These are phyloP conservation scores for Ceratocystis alfenasii DNA, from an alignment of 2,329 filamentous ascomycete genomes.

Conservation along the genomic window DNA sequence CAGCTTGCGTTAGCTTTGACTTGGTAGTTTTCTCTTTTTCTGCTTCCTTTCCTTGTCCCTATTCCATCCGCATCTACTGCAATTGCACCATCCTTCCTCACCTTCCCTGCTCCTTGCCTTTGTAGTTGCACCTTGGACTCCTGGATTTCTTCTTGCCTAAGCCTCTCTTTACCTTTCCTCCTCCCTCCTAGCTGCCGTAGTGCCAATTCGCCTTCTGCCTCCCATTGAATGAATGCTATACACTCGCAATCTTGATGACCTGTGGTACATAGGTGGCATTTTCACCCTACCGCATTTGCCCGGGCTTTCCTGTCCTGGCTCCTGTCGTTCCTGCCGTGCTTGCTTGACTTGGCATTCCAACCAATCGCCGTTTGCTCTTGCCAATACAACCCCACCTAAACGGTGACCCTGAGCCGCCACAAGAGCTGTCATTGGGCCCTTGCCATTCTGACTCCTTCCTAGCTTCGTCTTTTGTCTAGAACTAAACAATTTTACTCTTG, in stretches of 20 bases:
- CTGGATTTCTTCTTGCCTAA: neutral
- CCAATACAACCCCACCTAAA: conserved; percentile 10
- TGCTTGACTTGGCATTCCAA: neutral
- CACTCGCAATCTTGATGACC: too few species aligned
- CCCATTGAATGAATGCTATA: too few species aligned
- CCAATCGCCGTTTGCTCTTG: conserved; percentile 10
- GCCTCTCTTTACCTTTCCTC: neutral
- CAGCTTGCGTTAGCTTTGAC: neutral
- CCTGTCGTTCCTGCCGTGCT: conserved; percentile 11
- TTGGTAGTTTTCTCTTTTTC: conserved; percentile 1
- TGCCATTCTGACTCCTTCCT: neutral
- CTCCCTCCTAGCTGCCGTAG: neutral
- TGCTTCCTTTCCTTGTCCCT: neutral
- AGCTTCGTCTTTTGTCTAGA: neutral
- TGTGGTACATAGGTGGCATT: neutral
- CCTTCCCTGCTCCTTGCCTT: conserved; percentile 1
- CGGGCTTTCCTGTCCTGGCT: neutral
- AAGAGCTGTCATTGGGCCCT: conserved; percentile 1
- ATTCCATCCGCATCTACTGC: neutral
- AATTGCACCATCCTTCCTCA: conserved; percentile 1
- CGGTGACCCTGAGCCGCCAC: conserved; percentile 3
- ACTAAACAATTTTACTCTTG: neutral
- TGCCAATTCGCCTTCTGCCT: too few species aligned
- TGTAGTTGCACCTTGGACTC: neutral
- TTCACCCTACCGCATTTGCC: conserved; percentile 4